Evolutionary conservation across 2,329 filamentous ascomycete species (phyloP).

Genomic region (Penicillium sp.): DNA sequence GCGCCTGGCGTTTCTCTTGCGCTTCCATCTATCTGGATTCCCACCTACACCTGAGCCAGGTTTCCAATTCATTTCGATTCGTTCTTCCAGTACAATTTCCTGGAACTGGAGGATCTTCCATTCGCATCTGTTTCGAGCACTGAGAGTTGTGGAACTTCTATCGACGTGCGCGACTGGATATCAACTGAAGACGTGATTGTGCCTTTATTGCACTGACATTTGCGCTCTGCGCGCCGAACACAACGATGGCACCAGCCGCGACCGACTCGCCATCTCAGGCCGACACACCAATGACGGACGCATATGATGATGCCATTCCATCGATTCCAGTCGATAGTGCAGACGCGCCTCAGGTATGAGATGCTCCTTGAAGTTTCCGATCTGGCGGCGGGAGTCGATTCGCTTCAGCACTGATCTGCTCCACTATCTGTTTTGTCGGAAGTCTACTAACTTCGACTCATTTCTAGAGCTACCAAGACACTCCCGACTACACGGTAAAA

Average conservation of each 20-base stretch:
- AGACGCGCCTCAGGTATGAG: conserved; percentile 49
- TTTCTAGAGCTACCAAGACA: conserved; percentile 60
- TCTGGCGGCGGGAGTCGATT: neutral
- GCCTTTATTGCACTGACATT: conserved; percentile 12
- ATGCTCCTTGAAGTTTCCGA: conserved; percentile 2
- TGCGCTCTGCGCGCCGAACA: conserved; percentile 37
- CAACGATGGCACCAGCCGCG: conserved; percentile 50
- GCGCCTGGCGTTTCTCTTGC: conserved; percentile 36
- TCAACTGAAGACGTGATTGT: conserved; percentile 22
- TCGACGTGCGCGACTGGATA: conserved; percentile 5
- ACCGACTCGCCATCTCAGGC: conserved; percentile 51
- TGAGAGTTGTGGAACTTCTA: neutral
- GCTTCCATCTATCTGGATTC: conserved; percentile 19
- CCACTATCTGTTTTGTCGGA: neutral
- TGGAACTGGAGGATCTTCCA: neutral
- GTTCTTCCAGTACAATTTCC: neutral
- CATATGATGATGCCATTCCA: conserved; percentile 43
- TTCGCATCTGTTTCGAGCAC: too few species aligned
- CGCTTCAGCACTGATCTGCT: neutral
- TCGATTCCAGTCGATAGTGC: conserved; percentile 41
- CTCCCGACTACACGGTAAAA: conserved; percentile 66
- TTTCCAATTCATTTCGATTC: conserved; percentile 2
- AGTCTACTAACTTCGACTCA: conserved; percentile 18
- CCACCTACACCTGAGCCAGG: conserved; percentile 3
- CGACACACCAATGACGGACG: conserved; percentile 57